Evolutionary conservation across 768 basidiomycete species (phyloP), one percentile per base, ranked within the genome.

Genomic region (Phanerodontia chrysosporium): DNA sequence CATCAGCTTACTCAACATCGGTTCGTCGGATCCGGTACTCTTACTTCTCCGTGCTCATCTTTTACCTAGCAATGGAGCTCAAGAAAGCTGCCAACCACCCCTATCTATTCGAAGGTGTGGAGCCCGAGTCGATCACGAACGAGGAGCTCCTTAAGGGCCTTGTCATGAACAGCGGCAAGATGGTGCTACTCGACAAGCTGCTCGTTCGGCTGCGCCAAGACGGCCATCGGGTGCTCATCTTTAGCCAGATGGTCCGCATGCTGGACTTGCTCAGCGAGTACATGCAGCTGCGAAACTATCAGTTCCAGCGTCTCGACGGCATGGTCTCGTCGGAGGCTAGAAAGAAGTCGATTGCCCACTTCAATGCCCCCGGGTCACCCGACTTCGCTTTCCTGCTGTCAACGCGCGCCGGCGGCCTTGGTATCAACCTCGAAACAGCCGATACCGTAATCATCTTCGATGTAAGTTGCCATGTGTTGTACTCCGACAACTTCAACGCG

Each of bases 81-180:
- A 98, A 98, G 80, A 98, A 99, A 73, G 95, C 95, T 1, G 94
- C 93, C 27, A 98, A 98, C 69, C 97, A 99, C 67, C 97, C 97
- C 1, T 99, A 89, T 72, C 83, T 99, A 1, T 98, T 98, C 67
- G 97, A 99, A 54, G 97, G 97, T 27, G 97, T 94, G 22, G 97
- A 98, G 74, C 74, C 78, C 2, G 72, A 72, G 53, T 77, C 80
- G 2, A 79, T 80, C 46, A 85, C 78, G 59, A 71, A 77, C 14
- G 93, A 97, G 51, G 96, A 98, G 69, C 86, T 85, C 16, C 82
- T 98, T 61, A 92, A 91, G 67, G 95, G 95, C n/a, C 82, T 99
- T 21, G 93, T 98, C 62, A 97, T 97, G 92, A 96, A 89, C 74
- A 95, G 93, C 61, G 97, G 97, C 32, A 99, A 99, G 78, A 87